These are phyloP conservation scores for Clavispora santaluciae DNA, from an alignment of 805 yeast genomes.

Conservation along the genomic window DNA sequence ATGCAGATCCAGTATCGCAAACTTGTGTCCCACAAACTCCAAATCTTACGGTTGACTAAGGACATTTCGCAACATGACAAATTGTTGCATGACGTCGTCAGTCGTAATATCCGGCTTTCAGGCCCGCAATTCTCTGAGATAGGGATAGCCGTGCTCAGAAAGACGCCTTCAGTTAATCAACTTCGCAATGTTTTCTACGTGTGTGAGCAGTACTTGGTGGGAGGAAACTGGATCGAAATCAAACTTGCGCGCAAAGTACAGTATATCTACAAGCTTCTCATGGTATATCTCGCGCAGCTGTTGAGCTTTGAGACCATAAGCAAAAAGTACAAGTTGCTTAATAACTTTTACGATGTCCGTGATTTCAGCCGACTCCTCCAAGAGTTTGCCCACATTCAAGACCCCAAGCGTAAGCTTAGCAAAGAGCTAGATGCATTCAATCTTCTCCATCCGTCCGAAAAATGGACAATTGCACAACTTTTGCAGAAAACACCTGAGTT, in stretches of 20 bases:
- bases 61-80: not conserved
- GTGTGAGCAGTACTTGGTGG: slow-evolving; percentile 28
- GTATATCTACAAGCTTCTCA: slow-evolving; percentile 24
- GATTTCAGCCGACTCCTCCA: slow-evolving; percentile 10
- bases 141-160: not conserved
- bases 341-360: slow-evolving; percentile 23
- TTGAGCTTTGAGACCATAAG: slow-evolving; percentile 10
- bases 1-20: slow-evolving; percentile 16
- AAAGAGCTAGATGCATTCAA: slow-evolving; percentile 16
- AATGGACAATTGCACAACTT: slow-evolving; percentile 11
- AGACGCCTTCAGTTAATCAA: slow-evolving; percentile 6
- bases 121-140: slow-evolving; percentile 18
- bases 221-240: slow-evolving; percentile 28
- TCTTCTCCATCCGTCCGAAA: slow-evolving; percentile 3
- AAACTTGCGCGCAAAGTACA: slow-evolving; percentile 18
- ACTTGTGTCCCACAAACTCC: slow-evolving; percentile 16
- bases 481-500: slow-evolving; percentile 22
- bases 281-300: slow-evolving; percentile 15
- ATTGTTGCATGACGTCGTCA: not conserved
- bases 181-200: slow-evolving; percentile 15
- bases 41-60: slow-evolving; percentile 2
- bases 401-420: slow-evolving; percentile 11
- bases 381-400: slow-evolving; percentile 9
- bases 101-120: slow-evolving; percentile 14
- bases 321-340: slow-evolving; percentile 18